phyloP scores from a whole-genome alignment of 2,329 filamentous ascomycete species.

The Lasiodiplodia gonubiensis region DNA sequence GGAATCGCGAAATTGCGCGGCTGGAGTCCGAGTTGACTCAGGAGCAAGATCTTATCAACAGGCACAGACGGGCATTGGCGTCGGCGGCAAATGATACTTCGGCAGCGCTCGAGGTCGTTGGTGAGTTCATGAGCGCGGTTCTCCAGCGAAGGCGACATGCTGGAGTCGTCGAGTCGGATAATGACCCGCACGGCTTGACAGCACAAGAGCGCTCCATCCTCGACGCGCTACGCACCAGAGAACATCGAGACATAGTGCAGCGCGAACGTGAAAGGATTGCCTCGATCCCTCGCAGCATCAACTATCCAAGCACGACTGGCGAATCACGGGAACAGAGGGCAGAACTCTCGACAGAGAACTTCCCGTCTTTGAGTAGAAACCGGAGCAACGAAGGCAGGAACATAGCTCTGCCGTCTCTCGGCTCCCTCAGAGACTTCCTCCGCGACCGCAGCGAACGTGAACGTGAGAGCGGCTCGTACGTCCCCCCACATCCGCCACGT shows the following conservation, averaged over 20 bases:
- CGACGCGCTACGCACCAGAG: constrained; percentile 51
- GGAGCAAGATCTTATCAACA: constrained; percentile 52
- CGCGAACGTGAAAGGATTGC: constrained; percentile 43
- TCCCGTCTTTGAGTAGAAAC: constrained; percentile 22
- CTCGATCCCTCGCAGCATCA: constrained; percentile 48
- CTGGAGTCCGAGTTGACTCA: constrained; percentile 49
- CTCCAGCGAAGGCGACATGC: constrained; percentile 38
- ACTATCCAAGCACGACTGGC: constrained; percentile 40
- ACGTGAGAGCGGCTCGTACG: constrained; percentile 22
- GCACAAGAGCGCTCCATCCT: constrained; percentile 54
- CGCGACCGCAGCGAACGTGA: constrained; percentile 26
- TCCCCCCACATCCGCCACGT: constrained; percentile 37
- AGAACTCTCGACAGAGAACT: constrained; percentile 7
- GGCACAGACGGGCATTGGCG: constrained; percentile 48
- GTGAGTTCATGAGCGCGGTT: constrained; percentile 22
- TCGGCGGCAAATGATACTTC: constrained; percentile 34
- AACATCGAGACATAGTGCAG: constrained; percentile 47
- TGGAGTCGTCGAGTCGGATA: constrained; percentile 47
- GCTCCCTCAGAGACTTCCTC: constrained; percentile 31
- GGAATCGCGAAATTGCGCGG: constrained; percentile 44
- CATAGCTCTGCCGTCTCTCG: constrained; percentile 25
- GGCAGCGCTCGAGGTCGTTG: constrained; percentile 23
- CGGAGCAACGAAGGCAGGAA: constrained; percentile 18
- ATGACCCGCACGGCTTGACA: constrained; percentile 54
- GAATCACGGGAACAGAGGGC: constrained; percentile 1